Evolutionary conservation across 2,329 filamentous ascomycete genomes (phyloP).

Genomic region (Ophiostoma triangulosporum): DNA sequence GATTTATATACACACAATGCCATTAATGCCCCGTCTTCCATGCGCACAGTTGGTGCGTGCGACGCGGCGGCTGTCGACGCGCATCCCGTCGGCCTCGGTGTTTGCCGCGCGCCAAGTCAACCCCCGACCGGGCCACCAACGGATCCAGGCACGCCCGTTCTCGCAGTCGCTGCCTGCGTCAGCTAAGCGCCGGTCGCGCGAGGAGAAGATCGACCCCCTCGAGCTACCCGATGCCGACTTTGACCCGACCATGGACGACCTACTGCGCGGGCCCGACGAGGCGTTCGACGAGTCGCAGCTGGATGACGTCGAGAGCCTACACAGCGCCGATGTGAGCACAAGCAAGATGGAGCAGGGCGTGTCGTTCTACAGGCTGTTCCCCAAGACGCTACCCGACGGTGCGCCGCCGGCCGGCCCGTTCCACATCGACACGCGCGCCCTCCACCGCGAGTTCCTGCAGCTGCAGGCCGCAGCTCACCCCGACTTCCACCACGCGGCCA

Average conservation of each 20-base stretch:
- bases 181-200: neutral
- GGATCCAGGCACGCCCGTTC: neutral
- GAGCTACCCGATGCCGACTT: neutral
- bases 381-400: conserved; percentile 58
- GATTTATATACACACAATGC: neutral
- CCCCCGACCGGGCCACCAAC: no score
- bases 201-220: neutral
- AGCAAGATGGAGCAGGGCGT: no score
- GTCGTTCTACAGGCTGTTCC: conserved; percentile 73
- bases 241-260: neutral
- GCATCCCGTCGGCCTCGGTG: neutral
- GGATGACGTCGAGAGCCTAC: neutral
- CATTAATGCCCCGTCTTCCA: neutral
- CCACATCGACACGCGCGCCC: conserved; percentile 50
- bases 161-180: neutral
- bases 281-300: neutral
- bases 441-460: conserved; percentile 75
- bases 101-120: neutral
- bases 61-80: neutral
- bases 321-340: neutral
- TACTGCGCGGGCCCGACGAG: neutral
- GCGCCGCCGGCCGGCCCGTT: conserved; percentile 70
- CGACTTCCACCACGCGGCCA: conserved; percentile 40
- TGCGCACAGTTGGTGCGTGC: conserved; percentile 4
- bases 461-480: conserved; percentile 69